These are phyloP conservation scores for Penicillium sp. DNA, from an alignment of 2,329 filamentous ascomycete species.

Conservation along the genomic window DNA sequence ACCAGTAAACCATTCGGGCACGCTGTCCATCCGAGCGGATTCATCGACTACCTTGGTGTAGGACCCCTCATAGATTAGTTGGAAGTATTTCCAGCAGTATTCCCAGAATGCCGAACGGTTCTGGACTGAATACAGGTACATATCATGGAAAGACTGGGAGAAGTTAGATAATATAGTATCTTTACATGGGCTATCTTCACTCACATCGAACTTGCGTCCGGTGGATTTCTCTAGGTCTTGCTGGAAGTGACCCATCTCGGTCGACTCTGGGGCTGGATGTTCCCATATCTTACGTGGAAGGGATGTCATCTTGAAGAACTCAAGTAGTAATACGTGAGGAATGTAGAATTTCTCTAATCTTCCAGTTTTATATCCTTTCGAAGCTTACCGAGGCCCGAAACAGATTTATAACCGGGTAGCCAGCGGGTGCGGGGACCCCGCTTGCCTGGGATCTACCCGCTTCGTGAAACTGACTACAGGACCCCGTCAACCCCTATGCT, in stretches of 20 bases:
- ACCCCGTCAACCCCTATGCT: no score
- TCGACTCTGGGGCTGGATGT: slow-evolving; percentile 26
- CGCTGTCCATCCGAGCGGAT: slow-evolving; percentile 64
- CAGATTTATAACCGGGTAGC: not conserved
- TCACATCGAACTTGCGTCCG: slow-evolving; percentile 19
- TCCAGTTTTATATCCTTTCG: not conserved
- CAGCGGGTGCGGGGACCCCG: slow-evolving; percentile 1
- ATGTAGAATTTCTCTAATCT: not conserved
- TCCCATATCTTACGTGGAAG: slow-evolving; percentile 27
- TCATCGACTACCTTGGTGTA: slow-evolving; percentile 67
- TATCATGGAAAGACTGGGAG: slow-evolving; percentile 56
- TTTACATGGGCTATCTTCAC: not conserved
- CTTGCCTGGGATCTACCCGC: not conserved
- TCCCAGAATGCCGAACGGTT: slow-evolving; percentile 65
- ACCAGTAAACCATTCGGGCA: slow-evolving; percentile 77
- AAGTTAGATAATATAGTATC: not conserved
- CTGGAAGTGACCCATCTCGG: slow-evolving; percentile 24
- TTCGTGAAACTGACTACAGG: no score
- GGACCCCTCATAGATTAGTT: slow-evolving; percentile 63
- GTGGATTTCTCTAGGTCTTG: slow-evolving; percentile 18
- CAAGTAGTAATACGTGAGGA: not conserved
- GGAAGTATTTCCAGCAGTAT: slow-evolving; percentile 60
- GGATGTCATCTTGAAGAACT: not conserved
- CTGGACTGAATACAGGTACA: slow-evolving; percentile 68
- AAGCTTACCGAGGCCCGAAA: slow-evolving; percentile 3